Evolutionary conservation across 2,329 filamentous ascomycete species (phyloP).

Genomic region (Tympanopsis confertula): DNA sequence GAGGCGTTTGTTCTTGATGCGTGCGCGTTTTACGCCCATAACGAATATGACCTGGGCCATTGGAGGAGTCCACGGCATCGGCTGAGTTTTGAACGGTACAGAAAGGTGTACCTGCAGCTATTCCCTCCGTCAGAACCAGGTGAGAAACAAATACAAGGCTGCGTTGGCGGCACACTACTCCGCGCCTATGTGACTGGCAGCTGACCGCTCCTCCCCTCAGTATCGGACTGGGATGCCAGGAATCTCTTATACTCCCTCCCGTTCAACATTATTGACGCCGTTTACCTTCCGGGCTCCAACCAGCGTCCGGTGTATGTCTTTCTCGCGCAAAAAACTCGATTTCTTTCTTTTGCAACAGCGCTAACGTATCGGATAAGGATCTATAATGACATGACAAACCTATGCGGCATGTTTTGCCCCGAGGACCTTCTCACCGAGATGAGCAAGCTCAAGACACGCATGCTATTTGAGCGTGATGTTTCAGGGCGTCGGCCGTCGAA

Average conservation of each 20-base stretch:
- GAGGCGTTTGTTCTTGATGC: conserved; percentile 18
- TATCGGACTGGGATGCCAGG: conserved; percentile 13
- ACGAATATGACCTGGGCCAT: conserved; percentile 16
- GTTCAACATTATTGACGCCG: conserved; percentile 9
- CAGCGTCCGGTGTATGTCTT: conserved; percentile 8
- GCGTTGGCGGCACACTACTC: too few species aligned
- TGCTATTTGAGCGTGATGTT: conserved; percentile 9
- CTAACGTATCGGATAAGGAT: too few species aligned
- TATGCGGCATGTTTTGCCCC: conserved; percentile 9
- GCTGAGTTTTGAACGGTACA: conserved; percentile 8
- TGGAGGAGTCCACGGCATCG: conserved; percentile 11
- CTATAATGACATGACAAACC: conserved; percentile 7
- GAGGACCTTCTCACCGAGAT: conserved; percentile 1
- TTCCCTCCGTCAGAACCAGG: conserved; percentile 8
- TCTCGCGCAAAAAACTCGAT: background rate
- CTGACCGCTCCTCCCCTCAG: too few species aligned
- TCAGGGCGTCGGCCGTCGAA: conserved; percentile 21
- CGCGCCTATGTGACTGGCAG: background rate
- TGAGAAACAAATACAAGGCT: conserved; percentile 9
- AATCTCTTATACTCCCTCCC: conserved; percentile 13
- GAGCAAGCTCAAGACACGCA: background rate
- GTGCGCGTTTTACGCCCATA: conserved; percentile 17
- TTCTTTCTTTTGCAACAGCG: conserved; percentile 2
- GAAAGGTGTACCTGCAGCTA: conserved; percentile 7
- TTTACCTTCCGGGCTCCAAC: conserved; percentile 7